phyloP scores from a whole-genome alignment of 2,329 filamentous ascomycete species.

The Ceratocystis lukuohia region DNA sequence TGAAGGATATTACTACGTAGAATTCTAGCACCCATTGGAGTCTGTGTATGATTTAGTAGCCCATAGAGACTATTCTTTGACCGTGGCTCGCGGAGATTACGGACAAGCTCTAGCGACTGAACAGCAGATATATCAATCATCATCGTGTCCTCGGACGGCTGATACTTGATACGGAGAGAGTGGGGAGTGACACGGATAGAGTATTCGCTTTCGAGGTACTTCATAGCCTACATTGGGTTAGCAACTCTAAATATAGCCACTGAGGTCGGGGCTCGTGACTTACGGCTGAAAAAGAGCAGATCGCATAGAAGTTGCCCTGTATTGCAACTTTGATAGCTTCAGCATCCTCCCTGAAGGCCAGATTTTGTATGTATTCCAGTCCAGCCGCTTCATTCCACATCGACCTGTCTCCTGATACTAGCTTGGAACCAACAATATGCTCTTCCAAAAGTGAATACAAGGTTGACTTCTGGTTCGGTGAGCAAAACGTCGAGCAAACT shows the following conservation, averaged over 20 bases:
- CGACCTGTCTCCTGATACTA: conserved; percentile 51
- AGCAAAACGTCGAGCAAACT: conserved; percentile 56
- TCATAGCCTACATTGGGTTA: conserved; percentile 48
- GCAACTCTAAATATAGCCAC: not conserved
- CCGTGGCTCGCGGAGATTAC: conserved; percentile 65
- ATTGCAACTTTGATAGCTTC: conserved; percentile 69
- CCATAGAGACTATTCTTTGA: conserved; percentile 77
- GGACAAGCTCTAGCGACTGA: conserved; percentile 73
- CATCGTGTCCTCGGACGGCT: conserved; percentile 84
- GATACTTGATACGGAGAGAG: conserved; percentile 73
- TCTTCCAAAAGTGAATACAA: conserved; percentile 62
- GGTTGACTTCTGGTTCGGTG: conserved; percentile 55
- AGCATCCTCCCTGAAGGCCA: conserved; percentile 70
- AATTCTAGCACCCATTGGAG: conserved; percentile 76
- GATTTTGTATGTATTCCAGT: conserved; percentile 59
- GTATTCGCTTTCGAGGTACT: conserved; percentile 62
- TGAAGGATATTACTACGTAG: conserved; percentile 79
- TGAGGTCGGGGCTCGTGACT: conserved; percentile 23
- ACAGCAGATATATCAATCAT: conserved; percentile 89
- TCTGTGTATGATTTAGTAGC: conserved; percentile 69
- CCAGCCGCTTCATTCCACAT: conserved; percentile 74
- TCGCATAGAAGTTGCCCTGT: conserved; percentile 72
- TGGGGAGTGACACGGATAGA: conserved; percentile 58
- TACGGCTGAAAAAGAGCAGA: conserved; percentile 76
- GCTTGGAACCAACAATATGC: conserved; percentile 48